A percentile compares a stretch with the other conserved stretches of the same genome.
phyloP scores from a whole-genome alignment of 805 yeast species.

The Yarrowia sp. region DNA sequence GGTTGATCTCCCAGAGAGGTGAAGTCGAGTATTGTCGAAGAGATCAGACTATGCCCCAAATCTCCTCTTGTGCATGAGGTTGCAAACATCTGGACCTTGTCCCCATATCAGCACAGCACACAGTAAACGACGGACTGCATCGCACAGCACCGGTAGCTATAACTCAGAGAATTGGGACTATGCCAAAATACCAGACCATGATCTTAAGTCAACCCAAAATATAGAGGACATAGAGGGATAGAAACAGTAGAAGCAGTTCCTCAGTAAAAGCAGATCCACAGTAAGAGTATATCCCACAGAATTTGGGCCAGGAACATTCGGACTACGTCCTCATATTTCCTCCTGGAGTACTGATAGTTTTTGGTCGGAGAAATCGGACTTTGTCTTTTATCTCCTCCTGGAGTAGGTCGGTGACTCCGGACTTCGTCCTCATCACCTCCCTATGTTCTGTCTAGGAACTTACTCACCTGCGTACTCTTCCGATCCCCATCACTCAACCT shows the following conservation, averaged over 20 bases:
- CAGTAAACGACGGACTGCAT: too few relatives aligned
- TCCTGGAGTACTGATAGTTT: neutral
- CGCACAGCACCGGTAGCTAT: too few relatives aligned
- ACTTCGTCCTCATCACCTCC: conserved; percentile 19
- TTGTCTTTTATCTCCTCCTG: neutral
- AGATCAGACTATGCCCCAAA: neutral
- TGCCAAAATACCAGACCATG: too few relatives aligned
- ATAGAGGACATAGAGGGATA: too few relatives aligned
- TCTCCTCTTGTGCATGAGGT: neutral
- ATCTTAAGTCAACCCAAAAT: too few relatives aligned
- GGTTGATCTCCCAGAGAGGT: too few relatives aligned
- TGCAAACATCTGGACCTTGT: neutral
- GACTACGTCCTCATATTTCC: neutral
- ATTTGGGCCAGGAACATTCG: too few relatives aligned
- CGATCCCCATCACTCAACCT: conserved; percentile 25
- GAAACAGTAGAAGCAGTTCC: too few relatives aligned
- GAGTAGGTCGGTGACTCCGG: neutral
- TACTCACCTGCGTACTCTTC: conserved; percentile 33
- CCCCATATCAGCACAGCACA: too few relatives aligned
- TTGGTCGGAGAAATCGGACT: neutral
- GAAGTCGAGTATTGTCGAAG: neutral
- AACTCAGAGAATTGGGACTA: too few relatives aligned
- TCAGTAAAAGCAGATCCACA: too few relatives aligned
- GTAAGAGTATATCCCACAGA: too few relatives aligned
- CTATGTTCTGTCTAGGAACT: conserved; percentile 14